Evolutionary conservation across 768 basidiomycete species (phyloP).

Genomic region (Sporobolomyces phaffii): DNA sequence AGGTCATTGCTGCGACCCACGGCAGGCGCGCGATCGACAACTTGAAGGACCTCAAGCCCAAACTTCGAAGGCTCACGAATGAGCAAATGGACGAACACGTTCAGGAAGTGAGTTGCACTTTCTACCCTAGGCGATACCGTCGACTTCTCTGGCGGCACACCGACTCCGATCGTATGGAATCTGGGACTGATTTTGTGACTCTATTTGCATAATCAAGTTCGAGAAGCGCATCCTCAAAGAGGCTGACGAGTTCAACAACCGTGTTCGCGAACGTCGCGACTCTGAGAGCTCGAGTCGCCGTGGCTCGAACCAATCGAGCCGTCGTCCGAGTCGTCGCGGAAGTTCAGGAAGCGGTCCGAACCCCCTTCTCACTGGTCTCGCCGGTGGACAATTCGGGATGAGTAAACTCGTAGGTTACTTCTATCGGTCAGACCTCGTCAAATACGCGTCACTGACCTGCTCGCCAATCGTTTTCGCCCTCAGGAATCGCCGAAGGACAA

Average conservation of each 20-base stretch:
- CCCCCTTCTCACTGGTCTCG: conserved; percentile 33
- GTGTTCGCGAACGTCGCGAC: conserved; percentile 50
- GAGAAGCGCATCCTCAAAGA: conserved; percentile 63
- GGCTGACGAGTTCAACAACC: conserved; percentile 57
- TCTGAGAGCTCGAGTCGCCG: conserved; percentile 46
- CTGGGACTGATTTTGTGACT: neutral
- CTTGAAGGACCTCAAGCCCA: conserved; percentile 50
- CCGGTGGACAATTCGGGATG: conserved; percentile 35
- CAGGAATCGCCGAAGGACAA: conserved; percentile 29
- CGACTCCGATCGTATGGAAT: too few species aligned
- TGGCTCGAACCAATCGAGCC: conserved; percentile 30
- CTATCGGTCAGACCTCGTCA: neutral
- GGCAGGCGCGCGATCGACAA: conserved; percentile 73
- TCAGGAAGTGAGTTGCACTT: conserved; percentile 38
- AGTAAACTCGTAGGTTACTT: conserved; percentile 31
- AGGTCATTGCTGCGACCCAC: conserved; percentile 69
- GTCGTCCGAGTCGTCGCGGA: conserved; percentile 27
- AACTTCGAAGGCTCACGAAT: conserved; percentile 38
- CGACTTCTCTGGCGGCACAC: too few species aligned
- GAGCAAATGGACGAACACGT: conserved; percentile 42
- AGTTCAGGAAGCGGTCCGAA: conserved; percentile 25
- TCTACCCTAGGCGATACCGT: too few species aligned
- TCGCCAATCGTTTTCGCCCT: neutral
- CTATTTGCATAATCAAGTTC: conserved; percentile 45
- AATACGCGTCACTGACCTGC: too few species aligned